These are phyloP conservation scores for Penicillium ucsense DNA, from an alignment of 495 filamentous ascomycete genomes.

Conservation along the genomic window DNA sequence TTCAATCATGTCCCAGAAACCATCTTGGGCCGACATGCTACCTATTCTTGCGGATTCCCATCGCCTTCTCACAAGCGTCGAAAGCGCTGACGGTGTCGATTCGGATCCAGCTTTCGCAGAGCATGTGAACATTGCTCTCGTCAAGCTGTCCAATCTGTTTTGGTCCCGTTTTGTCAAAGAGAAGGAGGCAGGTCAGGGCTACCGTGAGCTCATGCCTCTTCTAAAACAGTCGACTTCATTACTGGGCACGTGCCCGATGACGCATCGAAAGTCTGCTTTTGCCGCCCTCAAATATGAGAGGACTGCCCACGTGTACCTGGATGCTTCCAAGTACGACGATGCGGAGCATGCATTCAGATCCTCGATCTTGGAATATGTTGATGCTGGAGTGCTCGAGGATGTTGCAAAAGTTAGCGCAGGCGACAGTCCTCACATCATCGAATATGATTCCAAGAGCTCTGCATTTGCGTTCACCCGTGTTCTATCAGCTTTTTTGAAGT, in stretches of 20 bases:
- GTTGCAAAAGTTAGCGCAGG: conserved; percentile 20
- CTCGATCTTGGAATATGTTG: conserved; percentile 39
- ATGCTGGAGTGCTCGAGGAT: conserved; percentile 29
- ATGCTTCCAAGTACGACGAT: conserved; percentile 23
- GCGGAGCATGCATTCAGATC: conserved; percentile 31
- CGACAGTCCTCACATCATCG: conserved; percentile 12
- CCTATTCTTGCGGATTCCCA: conserved; percentile 29
- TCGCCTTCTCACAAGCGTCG: conserved; percentile 32
- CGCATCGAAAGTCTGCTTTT: conserved; percentile 37
- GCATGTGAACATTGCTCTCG: conserved; percentile 19
- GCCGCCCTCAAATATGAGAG: conserved; percentile 46
- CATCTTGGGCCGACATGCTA: conserved; percentile 32
- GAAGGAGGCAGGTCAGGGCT: conserved; percentile 29
- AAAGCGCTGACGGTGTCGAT: conserved; percentile 11
- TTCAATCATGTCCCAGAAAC: conserved; percentile 28
- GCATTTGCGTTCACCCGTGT: conserved; percentile 39
- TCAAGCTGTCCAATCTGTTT: conserved; percentile 68
- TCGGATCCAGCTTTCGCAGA: conserved; percentile 11
- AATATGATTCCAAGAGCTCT: conserved; percentile 27
- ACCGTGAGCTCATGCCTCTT: conserved; percentile 28
- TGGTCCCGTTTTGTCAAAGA: conserved; percentile 53
- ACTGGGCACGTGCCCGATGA: conserved; percentile 26
- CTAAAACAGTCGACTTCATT: conserved; percentile 42
- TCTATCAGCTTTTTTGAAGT: conserved; percentile 35
- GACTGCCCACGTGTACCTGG: conserved; percentile 37